Evolutionary conservation across 2,329 filamentous ascomycete species (phyloP), one percentile per base, ranked within the genome.

Genomic region (Trichoderma citrinoviride): DNA sequence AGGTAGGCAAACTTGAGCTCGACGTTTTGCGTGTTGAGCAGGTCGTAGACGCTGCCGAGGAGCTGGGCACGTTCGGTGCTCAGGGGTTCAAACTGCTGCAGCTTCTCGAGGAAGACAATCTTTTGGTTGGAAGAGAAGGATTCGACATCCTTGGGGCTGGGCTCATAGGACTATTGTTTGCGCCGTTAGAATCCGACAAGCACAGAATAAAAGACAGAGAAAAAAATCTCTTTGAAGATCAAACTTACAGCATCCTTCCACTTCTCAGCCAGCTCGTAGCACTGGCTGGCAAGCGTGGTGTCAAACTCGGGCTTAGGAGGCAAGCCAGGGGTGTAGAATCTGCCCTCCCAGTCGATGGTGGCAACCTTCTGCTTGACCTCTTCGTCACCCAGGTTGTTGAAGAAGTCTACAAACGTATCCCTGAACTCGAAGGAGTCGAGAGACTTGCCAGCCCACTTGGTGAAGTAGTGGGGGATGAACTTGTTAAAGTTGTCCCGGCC

Each of bases 371-470:
- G 82, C 74, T 82, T 81, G 65, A 87, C 80, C 3, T 85, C 83
- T 2, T 83, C 78, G 72, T 96, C 91, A 27, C 83, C 84, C 2
- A 85, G 79, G 2, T 78, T 79, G 66, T 84, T 81, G 77, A 97
- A 98, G 82, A 97, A 98, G 68, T 90, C 85, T 41, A 97, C 76
- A 60, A 97, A 88, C 0, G 92, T 96, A 56, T 89, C 82, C 76
- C 94, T 96, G 85, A 99, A 99, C 73, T 98, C 92, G 71, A 91
- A 96, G 2, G 92, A 96, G 77, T 97, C 93, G 7, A 99, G 84
- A 2, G 92, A 97, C 77, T 93, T 94, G 73, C 86, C 86, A 65
- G 90, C 88, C 85, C 90, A 98, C 44, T 85, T 91, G 33, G 84
- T 87, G 76, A 98, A 98, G 80, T 98, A 97, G 77, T 97, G 88